A percentile compares a stretch with the other conserved stretches of the same genome.
phyloP scores from a whole-genome alignment of 2,329 filamentous ascomycete genomes.

The Fusarium liriodendri region DNA sequence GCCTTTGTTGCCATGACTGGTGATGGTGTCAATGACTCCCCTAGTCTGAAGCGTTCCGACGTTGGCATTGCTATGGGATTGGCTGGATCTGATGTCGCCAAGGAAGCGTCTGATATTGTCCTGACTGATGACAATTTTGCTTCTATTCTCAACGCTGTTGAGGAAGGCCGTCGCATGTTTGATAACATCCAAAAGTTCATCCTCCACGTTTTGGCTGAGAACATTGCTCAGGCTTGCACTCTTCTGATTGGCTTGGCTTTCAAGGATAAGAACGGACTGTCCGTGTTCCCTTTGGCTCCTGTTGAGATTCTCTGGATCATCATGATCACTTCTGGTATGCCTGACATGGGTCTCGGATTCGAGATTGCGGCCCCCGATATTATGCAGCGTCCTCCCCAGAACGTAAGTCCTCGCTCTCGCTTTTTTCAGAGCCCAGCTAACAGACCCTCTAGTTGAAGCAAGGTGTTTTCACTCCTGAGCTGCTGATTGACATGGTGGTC shows the following conservation, averaged over 20 bases:
- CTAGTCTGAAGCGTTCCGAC: conserved; percentile 74
- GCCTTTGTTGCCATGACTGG: conserved; percentile 79
- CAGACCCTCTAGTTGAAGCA: conserved; percentile 45
- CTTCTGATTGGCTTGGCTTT: conserved; percentile 77
- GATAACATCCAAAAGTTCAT: conserved; percentile 82
- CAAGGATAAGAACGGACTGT: conserved; percentile 71
- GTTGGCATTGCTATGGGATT: conserved; percentile 79
- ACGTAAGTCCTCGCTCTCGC: conserved; percentile 49
- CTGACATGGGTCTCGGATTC: conserved; percentile 81
- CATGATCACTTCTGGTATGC: conserved; percentile 80
- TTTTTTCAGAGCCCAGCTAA: background rate
- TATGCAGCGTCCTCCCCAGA: conserved; percentile 75
- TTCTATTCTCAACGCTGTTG: conserved; percentile 76
- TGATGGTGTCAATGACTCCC: conserved; percentile 78
- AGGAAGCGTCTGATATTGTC: conserved; percentile 75
- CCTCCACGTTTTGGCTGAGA: conserved; percentile 73
- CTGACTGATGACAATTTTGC: conserved; percentile 80
- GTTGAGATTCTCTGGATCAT: conserved; percentile 85
- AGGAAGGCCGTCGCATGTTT: conserved; percentile 77
- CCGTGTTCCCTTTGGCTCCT: conserved; percentile 77
- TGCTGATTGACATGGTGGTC: conserved; percentile 73
- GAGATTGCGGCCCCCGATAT: conserved; percentile 77
- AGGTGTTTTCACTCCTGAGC: conserved; percentile 74
- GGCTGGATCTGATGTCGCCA: conserved; percentile 76
- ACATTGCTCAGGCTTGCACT: conserved; percentile 75